phyloP scores from a whole-genome alignment of 202 grass and related monocot genomes.

The Panicum hallii region DNA sequence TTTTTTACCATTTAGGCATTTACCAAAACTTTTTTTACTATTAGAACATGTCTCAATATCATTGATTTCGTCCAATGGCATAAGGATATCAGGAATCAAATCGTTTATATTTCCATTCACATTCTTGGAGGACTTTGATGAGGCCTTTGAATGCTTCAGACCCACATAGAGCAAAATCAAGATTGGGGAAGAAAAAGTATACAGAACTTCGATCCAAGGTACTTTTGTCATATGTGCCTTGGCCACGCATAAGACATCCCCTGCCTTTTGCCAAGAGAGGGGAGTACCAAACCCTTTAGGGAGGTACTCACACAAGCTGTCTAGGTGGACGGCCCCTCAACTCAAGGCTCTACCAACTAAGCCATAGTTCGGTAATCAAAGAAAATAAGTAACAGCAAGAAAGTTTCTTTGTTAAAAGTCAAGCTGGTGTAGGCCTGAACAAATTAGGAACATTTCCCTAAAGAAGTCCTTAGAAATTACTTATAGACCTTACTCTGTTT shows the following conservation, averaged over 20 bases:
- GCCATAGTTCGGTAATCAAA: not conserved
- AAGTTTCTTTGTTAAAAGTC: not conserved
- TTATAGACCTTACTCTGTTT: constrained; percentile 11
- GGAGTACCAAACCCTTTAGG: not conserved
- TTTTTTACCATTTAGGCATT: constrained; percentile 15
- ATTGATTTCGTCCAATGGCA: constrained; percentile 25
- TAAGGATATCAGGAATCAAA: constrained; percentile 14
- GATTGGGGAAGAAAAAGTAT: not conserved
- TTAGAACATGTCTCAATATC: constrained; percentile 13
- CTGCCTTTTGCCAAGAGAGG: not conserved
- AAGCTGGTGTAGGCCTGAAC: not conserved
- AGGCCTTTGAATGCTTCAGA: not conserved
- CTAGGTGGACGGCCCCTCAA: not conserved
- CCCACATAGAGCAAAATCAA: constrained; percentile 29
- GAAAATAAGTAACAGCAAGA: not conserved
- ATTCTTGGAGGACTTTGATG: no score
- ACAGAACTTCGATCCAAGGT: constrained; percentile 23
- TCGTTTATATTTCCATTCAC: not conserved
- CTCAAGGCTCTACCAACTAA: not conserved
- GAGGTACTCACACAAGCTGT: not conserved
- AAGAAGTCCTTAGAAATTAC: not conserved
- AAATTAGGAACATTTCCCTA: constrained; percentile 17
- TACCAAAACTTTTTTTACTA: not conserved
- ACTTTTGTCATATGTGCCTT: not conserved
- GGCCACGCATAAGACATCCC: not conserved